These are phyloP conservation scores for Phytophthora colocasiae DNA, from an alignment of 352 stramenopile species.

Conservation along the genomic window DNA sequence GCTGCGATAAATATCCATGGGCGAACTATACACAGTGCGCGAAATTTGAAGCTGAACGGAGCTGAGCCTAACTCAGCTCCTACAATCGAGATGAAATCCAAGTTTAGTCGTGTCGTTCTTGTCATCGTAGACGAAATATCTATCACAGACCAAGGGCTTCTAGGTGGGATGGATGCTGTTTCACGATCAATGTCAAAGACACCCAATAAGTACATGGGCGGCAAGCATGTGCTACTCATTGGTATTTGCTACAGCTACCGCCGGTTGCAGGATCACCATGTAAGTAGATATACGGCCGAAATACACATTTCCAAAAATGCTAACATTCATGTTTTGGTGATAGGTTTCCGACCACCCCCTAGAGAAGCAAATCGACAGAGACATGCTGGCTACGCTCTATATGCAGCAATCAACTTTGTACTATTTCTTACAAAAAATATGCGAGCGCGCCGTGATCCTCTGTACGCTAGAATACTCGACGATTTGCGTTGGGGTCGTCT, in stretches of 20 bases:
- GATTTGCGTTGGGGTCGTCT: constrained; percentile 11
- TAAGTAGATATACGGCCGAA: constrained; percentile 2
- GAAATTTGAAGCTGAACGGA: constrained; percentile 4
- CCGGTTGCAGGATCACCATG: constrained; percentile 20
- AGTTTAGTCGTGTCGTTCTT: constrained; percentile 20
- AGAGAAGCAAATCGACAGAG: not conserved
- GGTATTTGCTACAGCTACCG: constrained; percentile 36
- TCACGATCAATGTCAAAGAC: constrained; percentile 6
- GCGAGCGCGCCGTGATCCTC: constrained; percentile 4
- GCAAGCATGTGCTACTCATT: constrained; percentile 28
- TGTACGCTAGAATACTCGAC: constrained; percentile 9
- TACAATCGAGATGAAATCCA: constrained; percentile 19
- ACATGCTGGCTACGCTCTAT: not conserved
- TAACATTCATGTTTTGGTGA: not conserved
- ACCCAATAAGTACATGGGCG: constrained; percentile 24
- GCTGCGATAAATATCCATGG: not conserved
- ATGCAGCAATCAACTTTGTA: not conserved
- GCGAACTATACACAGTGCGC: not conserved
- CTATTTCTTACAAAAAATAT: constrained; percentile 5
- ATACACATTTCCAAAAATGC: not conserved
- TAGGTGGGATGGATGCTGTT: constrained; percentile 20
- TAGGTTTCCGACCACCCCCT: constrained; percentile 5
- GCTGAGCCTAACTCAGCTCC: constrained; percentile 8
- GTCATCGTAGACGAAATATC: constrained; percentile 38
- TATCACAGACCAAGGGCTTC: constrained; percentile 31